Evolutionary conservation across 2,329 filamentous ascomycete species (phyloP).

Genomic region (Aaosphaeria arxii): DNA sequence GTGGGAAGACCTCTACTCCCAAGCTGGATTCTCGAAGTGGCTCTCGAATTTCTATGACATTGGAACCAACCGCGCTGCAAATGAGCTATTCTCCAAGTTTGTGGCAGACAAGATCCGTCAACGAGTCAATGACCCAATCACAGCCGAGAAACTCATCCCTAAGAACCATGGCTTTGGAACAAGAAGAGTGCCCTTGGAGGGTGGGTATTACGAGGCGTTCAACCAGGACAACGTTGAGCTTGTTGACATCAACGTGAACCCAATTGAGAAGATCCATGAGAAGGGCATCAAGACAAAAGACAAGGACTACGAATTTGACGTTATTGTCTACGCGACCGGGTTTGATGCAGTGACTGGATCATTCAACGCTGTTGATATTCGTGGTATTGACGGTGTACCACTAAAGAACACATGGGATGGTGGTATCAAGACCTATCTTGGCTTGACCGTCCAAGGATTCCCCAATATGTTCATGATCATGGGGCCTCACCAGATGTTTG

Average conservation of each 20-base stretch:
- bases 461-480: slow-evolving; percentile 41
- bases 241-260: slow-evolving; percentile 25
- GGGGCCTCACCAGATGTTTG: slow-evolving; percentile 31
- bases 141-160: slow-evolving; percentile 42
- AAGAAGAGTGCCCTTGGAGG: slow-evolving; percentile 40
- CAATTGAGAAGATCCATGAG: slow-evolving; percentile 27
- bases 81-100: slow-evolving; percentile 22
- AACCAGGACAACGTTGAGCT: slow-evolving; percentile 38
- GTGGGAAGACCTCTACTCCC: slow-evolving; percentile 16
- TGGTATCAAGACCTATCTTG: slow-evolving; percentile 21
- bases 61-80: slow-evolving; percentile 22
- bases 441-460: slow-evolving; percentile 21
- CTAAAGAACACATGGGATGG: slow-evolving; percentile 14
- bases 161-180: slow-evolving; percentile 38
- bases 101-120: slow-evolving; percentile 33
- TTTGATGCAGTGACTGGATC: slow-evolving; percentile 42
- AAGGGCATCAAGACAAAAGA: slow-evolving; percentile 38
- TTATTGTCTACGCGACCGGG: slow-evolving; percentile 39
- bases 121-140: slow-evolving; percentile 39
- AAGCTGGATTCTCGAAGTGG: slow-evolving; percentile 34
- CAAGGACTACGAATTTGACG: slow-evolving; percentile 32
- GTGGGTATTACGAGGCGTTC: slow-evolving; percentile 41
- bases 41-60: slow-evolving; percentile 20
- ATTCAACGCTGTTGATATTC: slow-evolving; percentile 14
- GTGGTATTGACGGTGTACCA: slow-evolving; percentile 15